These are phyloP conservation scores for Letharia columbiana DNA, from an alignment of 495 filamentous ascomycete species.

Conservation along the genomic window DNA sequence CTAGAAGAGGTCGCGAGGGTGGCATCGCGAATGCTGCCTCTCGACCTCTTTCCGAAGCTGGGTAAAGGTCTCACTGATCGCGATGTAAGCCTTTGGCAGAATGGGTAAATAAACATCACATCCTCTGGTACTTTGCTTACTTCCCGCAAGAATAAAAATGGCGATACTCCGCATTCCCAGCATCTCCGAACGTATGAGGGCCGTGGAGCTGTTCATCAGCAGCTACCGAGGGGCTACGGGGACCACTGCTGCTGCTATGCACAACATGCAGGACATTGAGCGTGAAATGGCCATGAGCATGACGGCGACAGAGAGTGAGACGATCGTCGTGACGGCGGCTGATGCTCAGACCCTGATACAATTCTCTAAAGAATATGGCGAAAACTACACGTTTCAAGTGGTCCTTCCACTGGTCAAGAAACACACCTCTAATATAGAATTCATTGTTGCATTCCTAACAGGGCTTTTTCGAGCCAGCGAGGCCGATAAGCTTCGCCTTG, in stretches of 20 bases:
- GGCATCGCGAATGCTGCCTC: neutral
- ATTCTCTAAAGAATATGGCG: neutral
- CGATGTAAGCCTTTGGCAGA: neutral
- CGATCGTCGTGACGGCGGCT: neutral
- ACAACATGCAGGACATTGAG: neutral
- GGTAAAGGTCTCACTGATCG: neutral
- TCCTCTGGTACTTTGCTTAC: neutral
- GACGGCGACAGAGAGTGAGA: no score
- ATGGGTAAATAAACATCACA: neutral
- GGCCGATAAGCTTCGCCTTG: neutral
- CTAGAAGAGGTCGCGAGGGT: neutral
- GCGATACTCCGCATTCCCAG: neutral
- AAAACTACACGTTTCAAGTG: neutral
- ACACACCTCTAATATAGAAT: neutral
- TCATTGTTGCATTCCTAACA: constrained; percentile 3
- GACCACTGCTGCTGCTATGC: neutral
- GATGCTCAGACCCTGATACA: neutral
- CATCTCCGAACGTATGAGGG: neutral
- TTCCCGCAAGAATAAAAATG: neutral
- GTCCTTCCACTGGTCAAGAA: constrained; percentile 13
- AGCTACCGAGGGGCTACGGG: neutral
- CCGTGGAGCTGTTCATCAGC: neutral
- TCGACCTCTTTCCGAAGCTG: neutral
- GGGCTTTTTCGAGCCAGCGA: neutral
- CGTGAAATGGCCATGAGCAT: neutral